phyloP scores from a whole-genome alignment of 495 filamentous ascomycete species.

The Daldinia childiae region DNA sequence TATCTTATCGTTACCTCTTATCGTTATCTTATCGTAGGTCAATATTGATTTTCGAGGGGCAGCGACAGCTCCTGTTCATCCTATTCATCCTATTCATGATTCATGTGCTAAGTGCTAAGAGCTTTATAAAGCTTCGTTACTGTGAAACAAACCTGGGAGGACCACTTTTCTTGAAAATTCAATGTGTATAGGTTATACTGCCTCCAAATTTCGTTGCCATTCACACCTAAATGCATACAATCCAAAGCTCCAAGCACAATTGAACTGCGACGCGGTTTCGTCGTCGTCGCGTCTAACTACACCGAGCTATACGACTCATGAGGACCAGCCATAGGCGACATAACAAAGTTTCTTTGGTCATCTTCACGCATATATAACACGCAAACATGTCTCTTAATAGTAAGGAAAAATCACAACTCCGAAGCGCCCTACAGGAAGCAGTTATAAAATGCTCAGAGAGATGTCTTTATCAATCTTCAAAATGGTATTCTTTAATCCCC shows the following conservation, averaged over 20 bases:
- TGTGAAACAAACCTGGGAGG: background rate
- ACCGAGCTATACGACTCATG: background rate
- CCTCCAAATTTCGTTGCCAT: background rate
- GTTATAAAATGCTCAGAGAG: constrained; percentile 91
- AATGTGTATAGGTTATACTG: background rate
- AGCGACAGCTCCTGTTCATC: constrained; percentile 4
- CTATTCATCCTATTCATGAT: background rate
- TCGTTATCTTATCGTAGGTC: constrained; percentile 14
- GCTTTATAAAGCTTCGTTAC: background rate
- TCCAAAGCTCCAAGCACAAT: background rate
- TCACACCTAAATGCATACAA: background rate
- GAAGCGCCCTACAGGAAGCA: constrained; percentile 78
- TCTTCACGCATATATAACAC: constrained; percentile 10
- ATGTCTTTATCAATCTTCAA: constrained; percentile 94
- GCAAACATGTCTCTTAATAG: constrained; percentile 54
- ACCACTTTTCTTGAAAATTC: background rate
- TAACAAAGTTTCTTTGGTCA: background rate
- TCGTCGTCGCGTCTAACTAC: constrained; percentile 7
- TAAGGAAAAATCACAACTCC: constrained; percentile 58
- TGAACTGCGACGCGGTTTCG: constrained; percentile 8
- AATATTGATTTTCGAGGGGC: constrained; percentile 37
- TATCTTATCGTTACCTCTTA: constrained; percentile 29
- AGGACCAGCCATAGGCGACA: background rate
- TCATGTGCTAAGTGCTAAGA: background rate
- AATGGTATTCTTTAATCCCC: constrained; percentile 77